These are phyloP conservation scores for Saturnispora diversa DNA, from an alignment of 805 yeast species.

Conservation along the genomic window DNA sequence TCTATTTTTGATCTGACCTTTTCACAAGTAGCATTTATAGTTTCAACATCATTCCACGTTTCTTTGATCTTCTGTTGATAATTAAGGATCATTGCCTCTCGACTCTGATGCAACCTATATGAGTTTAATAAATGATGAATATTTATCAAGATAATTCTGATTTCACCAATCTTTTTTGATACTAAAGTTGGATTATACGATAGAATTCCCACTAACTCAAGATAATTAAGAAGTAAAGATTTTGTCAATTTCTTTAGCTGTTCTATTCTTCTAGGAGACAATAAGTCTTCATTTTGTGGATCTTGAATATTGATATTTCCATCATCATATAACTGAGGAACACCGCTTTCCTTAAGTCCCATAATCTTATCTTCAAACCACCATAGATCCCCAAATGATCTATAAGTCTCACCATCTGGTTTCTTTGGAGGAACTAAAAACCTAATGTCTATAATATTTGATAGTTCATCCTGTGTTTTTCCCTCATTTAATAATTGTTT, in stretches of 20 bases:
- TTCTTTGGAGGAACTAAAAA: conserved; percentile 57
- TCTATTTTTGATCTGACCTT: conserved; percentile 34
- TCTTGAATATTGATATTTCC: conserved; percentile 8
- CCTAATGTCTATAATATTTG: conserved; percentile 34
- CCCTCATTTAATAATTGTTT: conserved; percentile 23
- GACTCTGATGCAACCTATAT: conserved; percentile 90
- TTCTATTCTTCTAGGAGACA: conserved; percentile 47
- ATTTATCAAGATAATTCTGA: conserved; percentile 74
- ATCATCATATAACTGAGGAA: conserved; percentile 56
- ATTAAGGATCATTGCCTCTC: conserved; percentile 77
- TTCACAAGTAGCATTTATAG: conserved; percentile 34
- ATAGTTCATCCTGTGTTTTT: conserved; percentile 19
- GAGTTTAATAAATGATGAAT: conserved; percentile 88
- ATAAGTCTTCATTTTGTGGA: conserved; percentile 24
- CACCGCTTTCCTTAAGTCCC: conserved; percentile 66
- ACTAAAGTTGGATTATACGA: conserved; percentile 61
- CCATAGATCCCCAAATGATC: conserved; percentile 92
- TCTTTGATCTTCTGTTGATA: conserved; percentile 54
- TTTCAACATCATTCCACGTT: conserved; percentile 31
- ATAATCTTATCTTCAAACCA: conserved; percentile 71
- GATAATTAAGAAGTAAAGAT: conserved; percentile 68
- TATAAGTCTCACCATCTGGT: conserved; percentile 58
- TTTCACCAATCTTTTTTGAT: conserved; percentile 59
- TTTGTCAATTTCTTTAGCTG: conserved; percentile 76
- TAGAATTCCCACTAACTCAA: conserved; percentile 75